Conservation (phyloP, 1,284 basidiomycete genomes). For the Irpex rosettiformis region DNA sequence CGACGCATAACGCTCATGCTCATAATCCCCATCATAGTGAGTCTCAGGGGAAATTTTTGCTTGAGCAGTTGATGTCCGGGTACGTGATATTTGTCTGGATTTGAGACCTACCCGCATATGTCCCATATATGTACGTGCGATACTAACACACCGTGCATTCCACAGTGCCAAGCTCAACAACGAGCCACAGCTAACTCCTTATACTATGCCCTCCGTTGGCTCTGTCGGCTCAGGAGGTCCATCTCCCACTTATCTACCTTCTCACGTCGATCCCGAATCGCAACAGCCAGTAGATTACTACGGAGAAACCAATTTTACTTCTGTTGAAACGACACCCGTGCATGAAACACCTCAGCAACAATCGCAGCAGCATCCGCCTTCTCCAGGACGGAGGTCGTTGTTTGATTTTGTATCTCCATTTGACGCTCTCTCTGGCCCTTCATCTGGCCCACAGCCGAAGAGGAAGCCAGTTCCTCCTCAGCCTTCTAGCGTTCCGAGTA, state of each 20-base stretch:
- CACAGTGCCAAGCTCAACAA: constrained; percentile 46
- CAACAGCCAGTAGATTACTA: constrained; percentile 29
- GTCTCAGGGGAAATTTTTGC: constrained; percentile 69
- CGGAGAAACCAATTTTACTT: constrained; percentile 38
- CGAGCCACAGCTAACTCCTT: constrained; percentile 43
- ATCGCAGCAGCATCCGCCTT: constrained; percentile 47
- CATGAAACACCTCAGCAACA: constrained; percentile 20
- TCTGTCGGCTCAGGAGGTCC: constrained; percentile 30
- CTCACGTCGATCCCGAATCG: constrained; percentile 23
- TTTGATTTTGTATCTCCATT: constrained; percentile 83
- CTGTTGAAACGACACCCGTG: constrained; percentile 32
- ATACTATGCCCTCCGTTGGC: constrained; percentile 23
- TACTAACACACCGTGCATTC: constrained; percentile 2
- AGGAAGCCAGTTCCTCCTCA: constrained; percentile 55
- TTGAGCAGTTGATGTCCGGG: constrained; percentile 80
- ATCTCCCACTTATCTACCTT: constrained; percentile 44
- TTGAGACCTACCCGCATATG: background rate
- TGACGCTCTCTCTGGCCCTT: constrained; percentile 56
- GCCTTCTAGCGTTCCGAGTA: constrained; percentile 36
- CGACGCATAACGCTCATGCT: constrained; percentile 20
- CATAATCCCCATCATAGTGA: constrained; percentile 33
- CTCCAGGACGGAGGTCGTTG: constrained; percentile 71
- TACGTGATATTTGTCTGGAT: constrained; percentile 36
- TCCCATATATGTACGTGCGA: background rate
- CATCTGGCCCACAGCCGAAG: constrained; percentile 42